Evolutionary conservation across 805 yeast species (phyloP), one percentile per base, ranked within the genome.

Genomic region (Pichia sporocuriosa): DNA sequence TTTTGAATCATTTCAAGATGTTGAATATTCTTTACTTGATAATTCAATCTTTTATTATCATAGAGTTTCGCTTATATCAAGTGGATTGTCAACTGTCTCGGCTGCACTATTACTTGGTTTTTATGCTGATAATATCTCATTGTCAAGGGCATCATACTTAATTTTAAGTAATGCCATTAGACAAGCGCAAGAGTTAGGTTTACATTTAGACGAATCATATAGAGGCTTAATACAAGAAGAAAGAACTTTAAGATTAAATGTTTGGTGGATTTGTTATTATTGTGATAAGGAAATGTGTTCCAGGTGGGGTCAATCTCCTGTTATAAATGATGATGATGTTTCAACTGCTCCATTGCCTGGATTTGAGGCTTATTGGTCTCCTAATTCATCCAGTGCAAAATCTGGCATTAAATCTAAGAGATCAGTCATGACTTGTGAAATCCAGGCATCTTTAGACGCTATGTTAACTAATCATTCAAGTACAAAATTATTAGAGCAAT

Each of bases 181-280:
- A 46, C 69, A 68, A 46, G 81, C 81, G 0, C 73, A 70, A 35
- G 79, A 75, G 30, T 50, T 77, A 53, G 84, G 84, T 0, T 60
- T 82, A 6, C 76, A 80, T 48, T 59, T 77, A 39, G 57, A 57
- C 4, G 81, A 75, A 35, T 51, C 69, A 2, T 66, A 67, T 39
- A 49, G 56, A 4, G 64, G 68, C 1, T 45, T 74, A 15, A 29
- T 63, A 0, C 48, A 52, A 0, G 58, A 53, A 4, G 79, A 76
- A 32, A 57, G 60, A 1, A 48, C 55, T 2, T 52, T 56, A 4
- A 64, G 75, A 19, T 55, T 71, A 20, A 47, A 57, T 10, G 40
- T 79, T 19, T 79, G 80, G 76, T 69, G 75, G 67, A 47, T 61
- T 13, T 67, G 78, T 35, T 73, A 67, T 48, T 45, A 61, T n/a